These are phyloP conservation scores for Cylindrodendrum hubeiense DNA, from an alignment of 2,329 filamentous ascomycete genomes.

Conservation along the genomic window DNA sequence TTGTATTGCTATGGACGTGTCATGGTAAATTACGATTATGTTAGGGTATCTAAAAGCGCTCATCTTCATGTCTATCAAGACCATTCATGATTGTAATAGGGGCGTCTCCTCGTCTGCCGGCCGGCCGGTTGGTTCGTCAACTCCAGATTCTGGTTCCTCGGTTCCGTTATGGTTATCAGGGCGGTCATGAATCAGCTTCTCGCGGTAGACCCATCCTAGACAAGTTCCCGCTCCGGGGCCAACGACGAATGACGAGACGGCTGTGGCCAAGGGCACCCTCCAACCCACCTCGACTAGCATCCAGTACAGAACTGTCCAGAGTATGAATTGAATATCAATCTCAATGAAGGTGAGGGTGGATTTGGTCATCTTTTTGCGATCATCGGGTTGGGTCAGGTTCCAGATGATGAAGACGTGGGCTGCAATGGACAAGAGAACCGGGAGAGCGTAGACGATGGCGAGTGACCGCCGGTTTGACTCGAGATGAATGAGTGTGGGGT, in stretches of 20 bases:
- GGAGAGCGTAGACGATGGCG: conserved; percentile 58
- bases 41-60: conserved; percentile 17
- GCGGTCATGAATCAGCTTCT: conserved; percentile 49
- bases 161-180: conserved; percentile 38
- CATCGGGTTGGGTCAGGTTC: conserved; percentile 55
- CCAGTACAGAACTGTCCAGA: conserved; percentile 65
- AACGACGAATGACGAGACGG: conserved; percentile 46
- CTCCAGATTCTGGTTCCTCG: conserved; percentile 20
- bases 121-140: conserved; percentile 18
- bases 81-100: conserved; percentile 41
- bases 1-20: conserved; percentile 37
- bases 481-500: conserved; percentile 54
- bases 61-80: conserved; percentile 3
- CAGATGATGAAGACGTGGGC: conserved; percentile 58
- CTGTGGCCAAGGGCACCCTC: conserved; percentile 51
- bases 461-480: conserved; percentile 56
- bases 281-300: conserved; percentile 64
- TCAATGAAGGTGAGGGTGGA: conserved; percentile 59
- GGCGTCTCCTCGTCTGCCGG: conserved; percentile 50
- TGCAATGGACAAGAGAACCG: conserved; percentile 56
- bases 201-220: conserved; percentile 55
- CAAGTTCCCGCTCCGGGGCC: conserved; percentile 55
- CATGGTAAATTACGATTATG: conserved; percentile 32
- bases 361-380: conserved; percentile 63
- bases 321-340: conserved; percentile 60